A percentile compares a stretch with the other conserved stretches of the same genome.
Evolutionary conservation across 306 rosid genomes (phyloP).

Genomic region (Alnus glutinosa): DNA sequence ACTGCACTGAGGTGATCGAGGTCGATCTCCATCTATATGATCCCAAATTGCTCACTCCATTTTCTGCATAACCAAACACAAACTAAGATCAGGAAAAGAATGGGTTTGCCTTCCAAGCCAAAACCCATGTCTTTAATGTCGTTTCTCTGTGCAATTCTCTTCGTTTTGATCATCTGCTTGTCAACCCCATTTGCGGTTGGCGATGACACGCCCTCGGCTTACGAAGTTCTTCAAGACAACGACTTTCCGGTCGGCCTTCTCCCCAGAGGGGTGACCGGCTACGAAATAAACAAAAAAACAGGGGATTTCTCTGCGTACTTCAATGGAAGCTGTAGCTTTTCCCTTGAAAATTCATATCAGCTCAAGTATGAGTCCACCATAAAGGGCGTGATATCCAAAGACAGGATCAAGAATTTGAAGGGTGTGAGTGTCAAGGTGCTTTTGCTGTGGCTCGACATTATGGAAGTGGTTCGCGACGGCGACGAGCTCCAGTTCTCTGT

Average conservation of each 20-base stretch:
- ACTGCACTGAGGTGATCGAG: background rate
- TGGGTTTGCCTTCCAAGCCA: background rate
- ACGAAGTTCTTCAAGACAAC: slow-evolving; percentile 51
- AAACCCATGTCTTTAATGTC: background rate
- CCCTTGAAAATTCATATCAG: slow-evolving; percentile 33
- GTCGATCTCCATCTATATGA: background rate
- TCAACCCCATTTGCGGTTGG: slow-evolving; percentile 6
- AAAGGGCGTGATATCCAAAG: slow-evolving; percentile 42
- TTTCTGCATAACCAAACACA: background rate
- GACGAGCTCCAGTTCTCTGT: slow-evolving; percentile 48
- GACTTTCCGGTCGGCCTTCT: slow-evolving; percentile 63
- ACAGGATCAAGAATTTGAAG: slow-evolving; percentile 39
- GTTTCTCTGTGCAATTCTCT: background rate
- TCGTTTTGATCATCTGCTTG: slow-evolving; percentile 9
- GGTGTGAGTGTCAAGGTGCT: slow-evolving; percentile 60
- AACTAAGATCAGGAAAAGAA: background rate
- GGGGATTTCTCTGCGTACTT: slow-evolving; percentile 46
- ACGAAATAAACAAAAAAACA: slow-evolving; percentile 40
- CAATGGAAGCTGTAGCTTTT: slow-evolving; percentile 36
- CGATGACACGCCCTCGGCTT: slow-evolving; percentile 35
- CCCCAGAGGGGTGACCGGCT: slow-evolving; percentile 56
- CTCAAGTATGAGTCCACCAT: slow-evolving; percentile 49
- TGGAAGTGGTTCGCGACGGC: slow-evolving; percentile 40
- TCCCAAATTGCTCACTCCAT: background rate
- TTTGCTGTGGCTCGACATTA: slow-evolving; percentile 55